A percentile compares a stretch with the other conserved stretches of the same genome.
phyloP scores from a whole-genome alignment of 2,329 filamentous ascomycete species.

The Penicillium hesseltinei region DNA sequence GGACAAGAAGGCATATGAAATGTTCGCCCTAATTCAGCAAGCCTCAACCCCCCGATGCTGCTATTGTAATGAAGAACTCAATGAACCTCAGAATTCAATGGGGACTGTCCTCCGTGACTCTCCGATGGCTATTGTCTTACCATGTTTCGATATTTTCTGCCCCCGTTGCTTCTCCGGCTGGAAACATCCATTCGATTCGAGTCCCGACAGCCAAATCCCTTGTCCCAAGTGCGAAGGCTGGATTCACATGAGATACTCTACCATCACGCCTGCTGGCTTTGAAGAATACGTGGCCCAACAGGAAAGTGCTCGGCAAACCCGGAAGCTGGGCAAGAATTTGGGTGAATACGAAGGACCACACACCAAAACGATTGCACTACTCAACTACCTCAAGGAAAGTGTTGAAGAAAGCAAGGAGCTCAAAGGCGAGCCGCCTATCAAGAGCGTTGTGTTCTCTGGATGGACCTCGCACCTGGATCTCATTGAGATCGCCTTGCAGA shows the following conservation, averaged over 20 bases:
- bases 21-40: constrained; percentile 79
- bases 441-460: constrained; percentile 92
- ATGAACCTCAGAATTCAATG: constrained; percentile 52
- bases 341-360: constrained; percentile 79
- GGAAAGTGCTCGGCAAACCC: constrained; percentile 51
- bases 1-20: constrained; percentile 76
- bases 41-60: constrained; percentile 73
- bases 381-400: constrained; percentile 69
- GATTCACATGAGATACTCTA: constrained; percentile 64
- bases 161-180: constrained; percentile 66
- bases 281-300: constrained; percentile 53
- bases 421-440: constrained; percentile 71
- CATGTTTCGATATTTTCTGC: constrained; percentile 85
- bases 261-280: constrained; percentile 61
- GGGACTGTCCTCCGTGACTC: constrained; percentile 49
- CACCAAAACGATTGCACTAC: constrained; percentile 81
- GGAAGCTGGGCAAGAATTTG: constrained; percentile 59
- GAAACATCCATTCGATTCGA: constrained; percentile 52
- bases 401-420: constrained; percentile 54
- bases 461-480: constrained; percentile 95
- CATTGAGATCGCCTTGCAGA: constrained; percentile 75
- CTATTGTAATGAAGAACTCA: constrained; percentile 65
- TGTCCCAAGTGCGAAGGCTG: constrained; percentile 69
- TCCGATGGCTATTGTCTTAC: constrained; percentile 71
- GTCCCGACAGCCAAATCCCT: constrained; percentile 48